Percentiles rank a stretch among this genome's conserved stretches.
phyloP scores from a whole-genome alignment of 768 basidiomycete species.

The Russula vinacea region DNA sequence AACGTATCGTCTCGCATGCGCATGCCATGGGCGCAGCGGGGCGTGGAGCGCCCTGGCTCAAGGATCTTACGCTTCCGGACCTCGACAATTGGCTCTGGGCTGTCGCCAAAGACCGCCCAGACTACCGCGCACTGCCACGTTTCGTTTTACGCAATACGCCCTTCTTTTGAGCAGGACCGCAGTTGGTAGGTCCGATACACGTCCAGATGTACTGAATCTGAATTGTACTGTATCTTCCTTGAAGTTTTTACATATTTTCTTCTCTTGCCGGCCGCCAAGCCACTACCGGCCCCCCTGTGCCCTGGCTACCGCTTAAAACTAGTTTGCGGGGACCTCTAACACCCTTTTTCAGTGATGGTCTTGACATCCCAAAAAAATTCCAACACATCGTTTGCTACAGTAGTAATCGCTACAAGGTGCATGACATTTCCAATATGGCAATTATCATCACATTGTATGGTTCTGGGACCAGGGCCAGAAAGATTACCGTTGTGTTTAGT shows the following conservation, averaged over 20 bases:
- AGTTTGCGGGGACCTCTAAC: slow-evolving; percentile 16
- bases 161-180: slow-evolving; percentile 52
- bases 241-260: slow-evolving; percentile 7
- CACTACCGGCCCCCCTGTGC: background rate
- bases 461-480: background rate
- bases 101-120: slow-evolving; percentile 71
- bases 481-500: background rate
- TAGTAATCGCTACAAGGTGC: background rate
- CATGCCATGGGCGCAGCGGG: slow-evolving; percentile 37
- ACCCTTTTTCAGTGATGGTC: too few relatives aligned
- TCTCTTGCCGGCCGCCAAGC: background rate
- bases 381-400: too few relatives aligned
- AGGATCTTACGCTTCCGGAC: slow-evolving; percentile 53
- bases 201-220: background rate
- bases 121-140: slow-evolving; percentile 63
- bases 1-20: slow-evolving; percentile 58
- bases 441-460: background rate
- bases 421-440: background rate
- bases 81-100: slow-evolving; percentile 82
- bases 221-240: background rate
- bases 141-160: slow-evolving; percentile 65
- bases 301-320: background rate
- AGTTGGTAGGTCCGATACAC: background rate
- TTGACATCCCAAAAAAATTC: too few relatives aligned
- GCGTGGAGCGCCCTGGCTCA: slow-evolving; percentile 46